Conservation (phyloP, 371 early-diverging fungal species). For the Mucor irregularis region DNA sequence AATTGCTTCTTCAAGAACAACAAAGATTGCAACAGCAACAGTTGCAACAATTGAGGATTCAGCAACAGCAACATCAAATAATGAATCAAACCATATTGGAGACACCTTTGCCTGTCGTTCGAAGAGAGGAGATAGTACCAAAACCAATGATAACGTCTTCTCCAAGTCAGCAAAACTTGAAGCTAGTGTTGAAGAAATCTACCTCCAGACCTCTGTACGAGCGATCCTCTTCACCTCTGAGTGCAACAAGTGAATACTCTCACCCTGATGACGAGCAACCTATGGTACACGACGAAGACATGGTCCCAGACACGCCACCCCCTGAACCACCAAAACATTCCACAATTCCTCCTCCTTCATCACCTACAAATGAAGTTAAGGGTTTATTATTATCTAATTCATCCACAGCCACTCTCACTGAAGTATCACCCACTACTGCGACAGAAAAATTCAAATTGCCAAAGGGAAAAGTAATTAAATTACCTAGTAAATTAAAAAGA, state of each 20-base stretch:
- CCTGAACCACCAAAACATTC: conserved; percentile 5
- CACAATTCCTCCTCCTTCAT: too few relatives aligned
- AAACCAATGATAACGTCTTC: background rate
- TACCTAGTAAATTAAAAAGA: conserved; percentile 20
- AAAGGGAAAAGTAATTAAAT: background rate
- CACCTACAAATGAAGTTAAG: background rate
- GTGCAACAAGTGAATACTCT: too few relatives aligned
- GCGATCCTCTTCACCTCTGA: background rate
- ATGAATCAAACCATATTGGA: conserved; percentile 11
- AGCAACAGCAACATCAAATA: conserved; percentile 17
- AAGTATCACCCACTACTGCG: background rate
- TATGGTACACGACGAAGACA: background rate
- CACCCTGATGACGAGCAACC: too few relatives aligned
- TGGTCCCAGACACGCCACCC: conserved; percentile 11
- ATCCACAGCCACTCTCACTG: conserved; percentile 10
- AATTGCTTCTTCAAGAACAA: conserved; percentile 9
- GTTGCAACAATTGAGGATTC: conserved; percentile 3
- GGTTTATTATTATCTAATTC: background rate
- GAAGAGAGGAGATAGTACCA: background rate
- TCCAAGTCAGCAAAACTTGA: too few relatives aligned
- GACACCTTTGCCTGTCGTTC: background rate
- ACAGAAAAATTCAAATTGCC: too few relatives aligned
- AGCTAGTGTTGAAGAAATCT: too few relatives aligned
- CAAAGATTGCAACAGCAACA: conserved; percentile 5
- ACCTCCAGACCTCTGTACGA: background rate